Base-by-base conservation (phyloP, 176 grass and related monocot genomes). In the Avena insularis region DNA sequence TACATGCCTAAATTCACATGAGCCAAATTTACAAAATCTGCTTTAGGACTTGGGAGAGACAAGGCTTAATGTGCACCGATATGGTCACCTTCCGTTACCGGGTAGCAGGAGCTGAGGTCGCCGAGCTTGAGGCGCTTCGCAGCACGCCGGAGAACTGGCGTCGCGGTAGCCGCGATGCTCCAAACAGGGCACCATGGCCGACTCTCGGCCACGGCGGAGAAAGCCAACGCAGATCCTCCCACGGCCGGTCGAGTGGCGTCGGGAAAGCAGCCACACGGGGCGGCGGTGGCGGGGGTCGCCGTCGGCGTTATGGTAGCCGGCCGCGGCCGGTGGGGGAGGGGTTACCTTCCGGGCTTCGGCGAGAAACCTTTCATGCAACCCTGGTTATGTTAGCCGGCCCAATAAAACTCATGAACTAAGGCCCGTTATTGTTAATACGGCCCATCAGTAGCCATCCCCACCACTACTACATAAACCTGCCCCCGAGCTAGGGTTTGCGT, bases 401-500 rank as follows among this genome's bases (percentile, higher is more conserved):
- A 35, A 2, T 55, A 54, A 12, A 0, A 2, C 15, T 19, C 0
- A 56, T 4, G 20, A 29, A 54, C 0, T 12, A 23, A 35, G 51
- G 36, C 63, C 49, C 27, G 4, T 0, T 74, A 8, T 0, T 8
- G 0, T 17, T 49, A 11, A 7, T 4, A 2, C 16, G 16, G 67
- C 33, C 66, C 75, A 74, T 4, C 1, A 1, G 47, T 3, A 1
- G 5, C 14, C 12, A 53, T 2, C 61, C 31, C 9, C 6, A 0
- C 46, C 57, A 17, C 16, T 4, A 53, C 69, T 88, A 88, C 78
- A 91, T 89, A 88, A 91, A 19, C 54, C 31, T 46, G 11, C 21
- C 14, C 13, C 16, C 1, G 0, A 63, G 70, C 90, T 88, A 91
- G 90, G 90, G 90, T 88, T 91, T 54, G 9, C 1, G 75, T 12